Evolutionary conservation across 805 yeast species (phyloP).

Genomic region (Debaryomyces prosopidis): DNA sequence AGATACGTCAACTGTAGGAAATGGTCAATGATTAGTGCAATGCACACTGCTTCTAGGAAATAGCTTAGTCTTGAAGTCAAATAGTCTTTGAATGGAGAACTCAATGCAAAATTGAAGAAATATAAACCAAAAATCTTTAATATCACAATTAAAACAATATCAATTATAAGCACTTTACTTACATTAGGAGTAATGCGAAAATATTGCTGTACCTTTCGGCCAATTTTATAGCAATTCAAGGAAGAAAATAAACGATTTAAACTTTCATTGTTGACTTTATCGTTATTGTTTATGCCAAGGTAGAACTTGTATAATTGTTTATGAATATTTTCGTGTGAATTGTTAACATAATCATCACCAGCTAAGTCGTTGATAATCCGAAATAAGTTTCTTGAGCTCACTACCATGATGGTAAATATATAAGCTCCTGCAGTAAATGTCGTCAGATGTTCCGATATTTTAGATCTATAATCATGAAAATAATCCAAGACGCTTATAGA

Average conservation of each 20-base stretch:
- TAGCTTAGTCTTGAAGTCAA: neutral
- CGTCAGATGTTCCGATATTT: slow-evolving; percentile 18
- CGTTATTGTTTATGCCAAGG: slow-evolving; percentile 18
- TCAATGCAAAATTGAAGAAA: neutral
- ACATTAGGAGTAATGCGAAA: neutral
- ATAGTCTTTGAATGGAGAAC: neutral
- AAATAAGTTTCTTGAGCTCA: slow-evolving; percentile 32
- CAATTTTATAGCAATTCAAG: neutral
- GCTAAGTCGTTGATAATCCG: slow-evolving; percentile 28
- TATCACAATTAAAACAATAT: slow-evolving; percentile 1
- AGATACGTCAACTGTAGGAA: slow-evolving; percentile 63
- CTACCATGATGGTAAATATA: slow-evolving; percentile 22
- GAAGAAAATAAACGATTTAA: neutral
- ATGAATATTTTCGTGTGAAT: slow-evolving; percentile 16
- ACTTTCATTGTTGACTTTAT: neutral
- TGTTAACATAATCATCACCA: slow-evolving; percentile 20
- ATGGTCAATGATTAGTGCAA: slow-evolving; percentile 59
- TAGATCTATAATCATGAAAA: slow-evolving; percentile 12
- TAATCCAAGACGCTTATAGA: slow-evolving; percentile 23
- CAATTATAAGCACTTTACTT: neutral
- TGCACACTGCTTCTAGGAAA: slow-evolving; percentile 21
- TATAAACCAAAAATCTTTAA: slow-evolving; percentile 2
- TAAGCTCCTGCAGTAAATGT: slow-evolving; percentile 21
- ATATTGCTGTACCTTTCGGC: neutral
- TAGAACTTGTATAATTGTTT: slow-evolving; percentile 29